A percentile compares a stretch with the other conserved stretches of the same genome.
phyloP scores from a whole-genome alignment of 1,284 basidiomycete species.

The Tausonia pullulans region DNA sequence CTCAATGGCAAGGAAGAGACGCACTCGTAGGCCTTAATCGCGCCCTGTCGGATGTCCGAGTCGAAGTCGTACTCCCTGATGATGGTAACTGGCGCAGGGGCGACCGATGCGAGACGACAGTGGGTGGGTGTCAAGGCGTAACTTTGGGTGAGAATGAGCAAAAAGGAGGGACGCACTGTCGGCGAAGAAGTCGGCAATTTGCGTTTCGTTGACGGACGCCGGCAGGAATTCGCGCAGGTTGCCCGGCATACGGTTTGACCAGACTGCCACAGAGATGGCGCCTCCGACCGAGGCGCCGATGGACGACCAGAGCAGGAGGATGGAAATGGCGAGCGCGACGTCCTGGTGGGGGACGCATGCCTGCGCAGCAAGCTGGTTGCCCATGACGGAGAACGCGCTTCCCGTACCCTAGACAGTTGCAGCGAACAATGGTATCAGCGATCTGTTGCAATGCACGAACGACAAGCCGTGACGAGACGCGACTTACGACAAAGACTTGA shows the following conservation, averaged over 20 bases:
- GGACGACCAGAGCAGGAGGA: constrained; percentile 32
- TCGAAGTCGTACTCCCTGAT: not conserved
- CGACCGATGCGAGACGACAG: not conserved
- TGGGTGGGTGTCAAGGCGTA: not conserved
- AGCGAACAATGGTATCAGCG: too few species aligned
- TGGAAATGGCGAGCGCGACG: constrained; percentile 32
- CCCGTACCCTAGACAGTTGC: constrained; percentile 21
- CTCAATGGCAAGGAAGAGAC: not conserved
- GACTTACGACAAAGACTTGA: constrained; percentile 3
- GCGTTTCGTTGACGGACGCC: constrained; percentile 17
- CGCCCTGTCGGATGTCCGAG: constrained; percentile 25
- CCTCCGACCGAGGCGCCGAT: constrained; percentile 32
- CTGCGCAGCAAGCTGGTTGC: constrained; percentile 32
- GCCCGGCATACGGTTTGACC: constrained; percentile 25
- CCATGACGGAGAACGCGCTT: constrained; percentile 28
- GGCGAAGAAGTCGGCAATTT: constrained; percentile 10
- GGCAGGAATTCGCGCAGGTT: constrained; percentile 18
- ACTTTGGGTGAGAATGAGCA: too few species aligned
- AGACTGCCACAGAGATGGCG: constrained; percentile 30
- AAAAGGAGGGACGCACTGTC: constrained; percentile 2
- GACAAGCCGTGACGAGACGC: too few species aligned
- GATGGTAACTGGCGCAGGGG: not conserved
- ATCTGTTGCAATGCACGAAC: too few species aligned
- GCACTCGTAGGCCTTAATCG: constrained; percentile 18
- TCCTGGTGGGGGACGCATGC: constrained; percentile 27